phyloP scores from a whole-genome alignment of 495 filamentous ascomycete genomes.

The Aspergillus coremiiformis region DNA sequence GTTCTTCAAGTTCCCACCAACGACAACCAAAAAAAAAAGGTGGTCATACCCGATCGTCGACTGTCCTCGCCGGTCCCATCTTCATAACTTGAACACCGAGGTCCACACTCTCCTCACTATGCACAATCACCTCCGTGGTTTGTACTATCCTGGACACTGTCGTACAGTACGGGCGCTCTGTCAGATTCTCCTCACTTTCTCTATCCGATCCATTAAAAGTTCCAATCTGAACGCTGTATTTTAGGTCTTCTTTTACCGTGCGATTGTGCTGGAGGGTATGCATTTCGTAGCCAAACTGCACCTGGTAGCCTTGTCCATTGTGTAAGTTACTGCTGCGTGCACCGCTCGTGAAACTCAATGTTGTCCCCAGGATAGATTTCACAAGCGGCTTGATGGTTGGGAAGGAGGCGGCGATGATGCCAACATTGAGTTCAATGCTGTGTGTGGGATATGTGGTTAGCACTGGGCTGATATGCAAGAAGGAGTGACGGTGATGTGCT shows the following conservation, averaged over 20 bases:
- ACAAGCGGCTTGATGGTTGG: conserved; percentile 9
- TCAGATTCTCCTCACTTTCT: conserved; percentile 1
- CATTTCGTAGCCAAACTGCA: neutral
- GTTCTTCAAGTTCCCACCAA: neutral
- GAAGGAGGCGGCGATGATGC: conserved; percentile 8
- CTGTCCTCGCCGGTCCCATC: neutral
- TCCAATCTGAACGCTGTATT: conserved; percentile 1
- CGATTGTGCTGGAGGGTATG: neutral
- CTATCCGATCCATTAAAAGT: neutral
- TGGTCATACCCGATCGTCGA: neutral
- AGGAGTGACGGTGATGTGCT: no score
- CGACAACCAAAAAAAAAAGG: neutral
- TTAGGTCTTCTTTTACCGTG: neutral
- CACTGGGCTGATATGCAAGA: no score
- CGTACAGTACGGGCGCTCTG: neutral
- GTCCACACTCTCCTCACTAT: conserved; percentile 1
- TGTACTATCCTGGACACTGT: neutral
- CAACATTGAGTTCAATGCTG: conserved; percentile 10
- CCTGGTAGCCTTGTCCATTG: conserved; percentile 1
- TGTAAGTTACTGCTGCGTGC: neutral
- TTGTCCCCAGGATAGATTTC: conserved; percentile 7
- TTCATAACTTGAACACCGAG: neutral
- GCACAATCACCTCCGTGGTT: conserved; percentile 5
- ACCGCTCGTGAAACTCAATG: conserved; percentile 5
- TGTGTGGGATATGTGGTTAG: neutral